Conservation (phyloP, 2,329 filamentous ascomycete species). For the Tolypocladium tundrense region DNA sequence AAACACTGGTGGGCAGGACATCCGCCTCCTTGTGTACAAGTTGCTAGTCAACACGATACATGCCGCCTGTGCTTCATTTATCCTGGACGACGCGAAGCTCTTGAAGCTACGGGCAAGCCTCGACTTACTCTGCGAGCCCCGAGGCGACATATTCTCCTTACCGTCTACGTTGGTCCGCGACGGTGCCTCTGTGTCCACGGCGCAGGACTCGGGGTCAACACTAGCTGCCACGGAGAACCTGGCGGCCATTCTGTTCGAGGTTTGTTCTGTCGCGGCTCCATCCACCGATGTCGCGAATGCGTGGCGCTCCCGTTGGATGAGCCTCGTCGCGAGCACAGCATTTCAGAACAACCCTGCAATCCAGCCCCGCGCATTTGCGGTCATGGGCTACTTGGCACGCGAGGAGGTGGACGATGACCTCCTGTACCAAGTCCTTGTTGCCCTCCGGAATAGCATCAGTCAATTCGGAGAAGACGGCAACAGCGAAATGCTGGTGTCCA, state of each 20-base stretch:
- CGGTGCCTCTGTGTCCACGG: conserved; percentile 41
- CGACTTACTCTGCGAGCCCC: conserved; percentile 48
- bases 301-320: conserved; percentile 66
- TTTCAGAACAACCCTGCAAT: conserved; percentile 66
- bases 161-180: conserved; percentile 37
- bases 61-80: conserved; percentile 56
- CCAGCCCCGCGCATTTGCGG: conserved; percentile 57
- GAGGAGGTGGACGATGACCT: conserved; percentile 64
- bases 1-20: conserved; percentile 49
- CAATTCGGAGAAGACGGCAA: conserved; percentile 55
- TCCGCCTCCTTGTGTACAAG: conserved; percentile 50
- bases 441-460: conserved; percentile 53
- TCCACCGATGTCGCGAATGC: conserved; percentile 55
- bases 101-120: conserved; percentile 46
- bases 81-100: conserved; percentile 47
- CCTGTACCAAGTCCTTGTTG: conserved; percentile 60
- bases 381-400: conserved; percentile 61
- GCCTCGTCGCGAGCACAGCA: conserved; percentile 59
- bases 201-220: conserved; percentile 41
- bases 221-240: conserved; percentile 50
- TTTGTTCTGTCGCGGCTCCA: conserved; percentile 52
- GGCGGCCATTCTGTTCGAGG: conserved; percentile 51
- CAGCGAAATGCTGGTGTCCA: conserved; percentile 58
- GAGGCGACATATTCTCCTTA: conserved; percentile 46
- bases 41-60: conserved; percentile 58